Base-by-base conservation (phyloP, 2,329 filamentous ascomycete genomes). In the Elsinoe fawcettii region DNA sequence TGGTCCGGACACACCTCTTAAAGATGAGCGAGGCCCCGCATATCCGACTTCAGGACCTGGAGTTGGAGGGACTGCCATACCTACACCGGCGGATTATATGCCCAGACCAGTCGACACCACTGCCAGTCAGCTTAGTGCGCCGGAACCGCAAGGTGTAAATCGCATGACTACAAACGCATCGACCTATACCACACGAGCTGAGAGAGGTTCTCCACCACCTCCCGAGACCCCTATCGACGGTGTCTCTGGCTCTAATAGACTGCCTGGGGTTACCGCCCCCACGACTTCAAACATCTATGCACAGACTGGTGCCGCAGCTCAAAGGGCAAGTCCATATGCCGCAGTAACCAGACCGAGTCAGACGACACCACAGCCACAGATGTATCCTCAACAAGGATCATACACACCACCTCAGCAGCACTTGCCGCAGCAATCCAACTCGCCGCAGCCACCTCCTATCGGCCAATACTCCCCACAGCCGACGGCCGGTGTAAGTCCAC, bases 171-270 rank as follows among this genome's bases (percentile, higher is more conserved):
- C 92, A 2, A 95, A 89, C 6, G 90, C 92, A 12, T 97, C 93
- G 0, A 95, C 85, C 11, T 95, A 91, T 1, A 99, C 93, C 0
- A 96, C 92, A 1, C 84, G 88, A 62, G 93, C 93, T 18, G 91
- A 88, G 67, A 82, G 93, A 64, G 93, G 93, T 43, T 97, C 92
- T 25, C 93, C 93, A 4, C 92, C 93, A 3, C 93, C 93, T 1
- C 93, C 93, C 7, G 92, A 97, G 70, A 97, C 93, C 0, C 90
- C 93, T 30, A 80, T 92, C 60, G 80, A 87, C 27, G 87, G 86
- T 39, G 88, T 87, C n/a, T 83, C 86, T 1, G 83, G 84, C 7
- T 56, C 55, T 20, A 91, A 96, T 70, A 83, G 90, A 57, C 96
- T 95, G 77, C 91, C 91, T 2, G 90, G 90, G 2, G 87, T 90